Percentiles rank a stretch among this genome's conserved stretches.
Conservation (phyloP, 306 rosid species). For the Cicer pinnatifidum region DNA sequence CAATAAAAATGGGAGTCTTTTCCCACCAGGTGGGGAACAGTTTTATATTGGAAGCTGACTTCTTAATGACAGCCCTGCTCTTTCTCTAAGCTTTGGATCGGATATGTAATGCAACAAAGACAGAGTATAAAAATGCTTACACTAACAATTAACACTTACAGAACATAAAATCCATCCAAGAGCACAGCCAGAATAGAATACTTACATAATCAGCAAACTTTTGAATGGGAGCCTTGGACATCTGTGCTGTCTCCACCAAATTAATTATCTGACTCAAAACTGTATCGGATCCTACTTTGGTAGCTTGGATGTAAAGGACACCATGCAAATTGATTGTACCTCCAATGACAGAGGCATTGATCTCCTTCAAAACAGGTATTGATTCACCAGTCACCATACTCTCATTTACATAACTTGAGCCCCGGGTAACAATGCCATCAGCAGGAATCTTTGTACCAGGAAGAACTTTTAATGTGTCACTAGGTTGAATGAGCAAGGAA, state of each 20-base stretch:
- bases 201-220: conserved; percentile 99
- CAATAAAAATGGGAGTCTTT: not conserved
- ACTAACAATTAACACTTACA: conserved; percentile 1
- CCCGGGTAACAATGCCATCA: conserved; percentile 86
- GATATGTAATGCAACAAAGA: not conserved
- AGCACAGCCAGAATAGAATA: conserved; percentile 34
- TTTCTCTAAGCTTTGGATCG: not conserved
- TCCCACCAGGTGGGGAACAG: not conserved
- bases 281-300: conserved; percentile 93
- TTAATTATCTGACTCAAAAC: conserved; percentile 93
- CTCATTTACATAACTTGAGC: conserved; percentile 91
- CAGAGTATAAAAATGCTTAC: conserved; percentile 19
- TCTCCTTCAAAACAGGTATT: conserved; percentile 76
- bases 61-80: not conserved
- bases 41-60: not conserved
- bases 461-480: conserved; percentile 85
- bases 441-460: conserved; percentile 96
- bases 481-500: conserved; percentile 83
- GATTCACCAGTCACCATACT: conserved; percentile 99
- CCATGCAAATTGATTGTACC: conserved; percentile 96
- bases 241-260: conserved; percentile 97
- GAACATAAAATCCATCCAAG: conserved; percentile 27
- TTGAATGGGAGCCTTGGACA: conserved; percentile 99
- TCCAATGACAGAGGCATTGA: conserved; percentile 73
- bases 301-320: conserved; percentile 73